These are phyloP conservation scores for Penicillium sp. DNA, from an alignment of 2,329 filamentous ascomycete genomes.

Conservation along the genomic window DNA sequence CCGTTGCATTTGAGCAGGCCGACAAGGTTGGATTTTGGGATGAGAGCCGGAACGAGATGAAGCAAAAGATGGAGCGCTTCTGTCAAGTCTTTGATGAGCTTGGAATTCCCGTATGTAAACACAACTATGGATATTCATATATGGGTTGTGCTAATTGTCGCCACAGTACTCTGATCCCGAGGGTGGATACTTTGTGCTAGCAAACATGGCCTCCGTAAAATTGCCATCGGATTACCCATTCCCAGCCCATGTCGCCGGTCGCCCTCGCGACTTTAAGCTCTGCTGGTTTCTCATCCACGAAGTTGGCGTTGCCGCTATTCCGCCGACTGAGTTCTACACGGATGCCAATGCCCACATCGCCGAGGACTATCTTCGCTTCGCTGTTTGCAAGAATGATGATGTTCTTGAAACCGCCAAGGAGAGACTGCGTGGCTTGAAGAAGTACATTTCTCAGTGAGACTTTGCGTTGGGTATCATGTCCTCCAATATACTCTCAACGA, in stretches of 20 bases:
- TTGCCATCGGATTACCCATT: slow-evolving; percentile 83
- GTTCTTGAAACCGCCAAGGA: slow-evolving; percentile 78
- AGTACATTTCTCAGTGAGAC: slow-evolving; percentile 56
- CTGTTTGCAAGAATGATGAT: slow-evolving; percentile 91
- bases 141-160: slow-evolving; percentile 4
- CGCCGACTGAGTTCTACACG: slow-evolving; percentile 96
- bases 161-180: slow-evolving; percentile 79
- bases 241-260: slow-evolving; percentile 78
- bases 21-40: slow-evolving; percentile 86
- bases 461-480: not conserved
- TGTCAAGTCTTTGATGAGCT: slow-evolving; percentile 77
- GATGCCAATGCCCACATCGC: slow-evolving; percentile 77
- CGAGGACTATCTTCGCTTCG: slow-evolving; percentile 91
- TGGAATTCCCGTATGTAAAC: slow-evolving; percentile 56
- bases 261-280: slow-evolving; percentile 90
- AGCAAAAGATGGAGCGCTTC: slow-evolving; percentile 81
- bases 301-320: slow-evolving; percentile 91
- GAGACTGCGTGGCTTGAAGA: slow-evolving; percentile 68
- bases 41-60: slow-evolving; percentile 79
- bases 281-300: slow-evolving; percentile 97
- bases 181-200: slow-evolving; percentile 95
- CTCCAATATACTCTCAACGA: not conserved
- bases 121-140: not conserved
- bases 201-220: slow-evolving; percentile 85
- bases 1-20: slow-evolving; percentile 90